A percentile compares a stretch with the other conserved stretches of the same genome.
Evolutionary conservation across 495 filamentous ascomycete species (phyloP).

Genomic region (Penicillium parvum): DNA sequence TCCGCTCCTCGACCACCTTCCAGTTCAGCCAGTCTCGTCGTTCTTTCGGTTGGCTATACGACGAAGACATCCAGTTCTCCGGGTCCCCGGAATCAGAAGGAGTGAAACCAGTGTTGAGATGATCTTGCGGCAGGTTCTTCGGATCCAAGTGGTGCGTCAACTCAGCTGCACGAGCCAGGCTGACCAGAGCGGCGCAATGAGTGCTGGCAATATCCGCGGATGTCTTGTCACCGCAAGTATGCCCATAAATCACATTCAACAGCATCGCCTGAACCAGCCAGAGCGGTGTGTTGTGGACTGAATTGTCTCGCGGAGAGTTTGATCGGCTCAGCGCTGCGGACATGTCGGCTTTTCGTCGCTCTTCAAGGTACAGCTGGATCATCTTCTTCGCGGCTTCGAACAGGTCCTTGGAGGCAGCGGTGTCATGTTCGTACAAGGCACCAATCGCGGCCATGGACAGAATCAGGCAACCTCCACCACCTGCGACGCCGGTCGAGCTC

Average conservation of each 20-base stretch:
- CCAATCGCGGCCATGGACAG: conserved; percentile 96
- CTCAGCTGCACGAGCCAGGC: conserved; percentile 82
- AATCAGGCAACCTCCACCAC: conserved; percentile 85
- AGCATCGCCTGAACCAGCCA: conserved; percentile 99
- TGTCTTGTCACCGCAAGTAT: conserved; percentile 89
- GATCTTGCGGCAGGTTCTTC: conserved; percentile 37
- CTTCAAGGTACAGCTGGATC: conserved; percentile 90
- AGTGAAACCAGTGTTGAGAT: conserved; percentile 23
- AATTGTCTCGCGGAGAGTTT: conserved; percentile 57
- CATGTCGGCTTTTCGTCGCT: conserved; percentile 84
- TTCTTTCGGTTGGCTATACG: conserved; percentile 56
- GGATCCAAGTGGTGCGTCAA: conserved; percentile 51
- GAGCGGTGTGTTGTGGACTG: conserved; percentile 75
- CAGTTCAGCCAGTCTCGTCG: conserved; percentile 83
- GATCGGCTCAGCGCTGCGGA: conserved; percentile 67
- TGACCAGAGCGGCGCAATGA: conserved; percentile 86
- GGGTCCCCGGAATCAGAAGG: conserved; percentile 11
- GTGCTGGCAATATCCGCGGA: conserved; percentile 88
- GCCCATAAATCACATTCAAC: conserved; percentile 91
- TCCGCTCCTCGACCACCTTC: conserved; percentile 86
- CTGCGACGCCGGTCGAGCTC: conserved; percentile 61
- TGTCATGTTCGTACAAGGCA: conserved; percentile 88
- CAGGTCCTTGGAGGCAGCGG: conserved; percentile 71
- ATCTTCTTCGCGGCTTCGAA: conserved; percentile 94
- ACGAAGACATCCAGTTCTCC: conserved; percentile 27